A percentile compares a stretch with the other conserved stretches of the same genome.
Conservation (phyloP, 305 asterid species). For the Lippia alba region DNA sequence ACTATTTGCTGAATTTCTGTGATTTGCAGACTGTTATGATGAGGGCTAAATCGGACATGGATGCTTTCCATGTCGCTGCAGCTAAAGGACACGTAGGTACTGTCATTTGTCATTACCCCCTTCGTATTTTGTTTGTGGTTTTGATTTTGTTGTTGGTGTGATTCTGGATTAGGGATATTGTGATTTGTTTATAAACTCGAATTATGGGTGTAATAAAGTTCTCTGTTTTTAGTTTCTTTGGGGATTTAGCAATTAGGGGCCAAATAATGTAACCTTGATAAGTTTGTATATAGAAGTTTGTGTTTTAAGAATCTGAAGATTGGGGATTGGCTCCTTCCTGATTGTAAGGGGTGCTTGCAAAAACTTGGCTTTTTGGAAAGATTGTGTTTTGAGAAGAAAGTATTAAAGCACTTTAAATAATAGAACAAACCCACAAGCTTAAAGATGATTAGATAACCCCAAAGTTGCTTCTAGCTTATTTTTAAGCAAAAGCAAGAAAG, state of each 20-base stretch:
- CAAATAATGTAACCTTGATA: not conserved
- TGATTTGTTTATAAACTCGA: not conserved
- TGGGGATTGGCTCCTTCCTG: too few relatives aligned
- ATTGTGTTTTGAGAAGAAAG: too few relatives aligned
- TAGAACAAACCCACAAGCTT: too few relatives aligned
- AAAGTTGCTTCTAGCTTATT: too few relatives aligned
- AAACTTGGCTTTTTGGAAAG: too few relatives aligned
- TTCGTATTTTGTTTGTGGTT: not conserved
- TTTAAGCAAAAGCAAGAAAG: too few relatives aligned
- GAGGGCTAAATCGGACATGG: conserved; percentile 80
- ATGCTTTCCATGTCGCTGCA: conserved; percentile 87
- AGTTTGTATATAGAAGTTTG: too few relatives aligned
- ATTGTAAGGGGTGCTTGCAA: too few relatives aligned
- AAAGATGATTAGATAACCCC: too few relatives aligned
- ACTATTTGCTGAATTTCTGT: conserved; percentile 70
- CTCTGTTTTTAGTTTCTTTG: conserved; percentile 15
- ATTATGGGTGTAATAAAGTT: not conserved
- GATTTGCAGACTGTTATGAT: conserved; percentile 63
- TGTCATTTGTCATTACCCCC: not conserved
- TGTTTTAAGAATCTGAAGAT: too few relatives aligned
- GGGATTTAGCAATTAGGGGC: conserved; percentile 7
- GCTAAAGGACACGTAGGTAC: conserved; percentile 82
- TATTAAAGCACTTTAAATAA: not conserved
- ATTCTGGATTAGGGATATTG: conserved; percentile 19
- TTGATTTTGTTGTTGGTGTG: conserved; percentile 5